Conservation (phyloP, 768 basidiomycete species). For the Tylopilus vinaceipallidus region DNA sequence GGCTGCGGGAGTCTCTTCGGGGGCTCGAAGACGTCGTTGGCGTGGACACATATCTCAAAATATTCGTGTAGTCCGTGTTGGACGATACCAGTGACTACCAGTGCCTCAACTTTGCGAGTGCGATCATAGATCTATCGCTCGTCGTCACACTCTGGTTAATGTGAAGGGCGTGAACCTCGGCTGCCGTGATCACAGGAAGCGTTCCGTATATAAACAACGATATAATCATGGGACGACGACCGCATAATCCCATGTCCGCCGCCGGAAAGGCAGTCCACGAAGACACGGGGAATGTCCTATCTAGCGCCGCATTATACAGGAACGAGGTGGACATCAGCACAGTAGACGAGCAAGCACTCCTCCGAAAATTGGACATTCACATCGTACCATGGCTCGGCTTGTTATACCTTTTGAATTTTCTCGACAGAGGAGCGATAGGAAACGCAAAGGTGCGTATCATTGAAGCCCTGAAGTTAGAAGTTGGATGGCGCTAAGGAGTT, state of each 20-base stretch:
- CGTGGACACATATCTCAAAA: constrained; percentile 58
- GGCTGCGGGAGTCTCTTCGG: constrained; percentile 58
- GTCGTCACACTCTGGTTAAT: too few species aligned
- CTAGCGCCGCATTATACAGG: constrained; percentile 36
- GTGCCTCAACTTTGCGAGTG: neutral
- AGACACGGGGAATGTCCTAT: neutral
- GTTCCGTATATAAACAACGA: neutral
- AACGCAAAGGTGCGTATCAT: constrained; percentile 70
- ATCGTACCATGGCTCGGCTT: constrained; percentile 76
- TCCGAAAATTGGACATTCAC: constrained; percentile 60
- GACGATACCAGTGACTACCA: neutral
- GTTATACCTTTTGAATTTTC: constrained; percentile 73
- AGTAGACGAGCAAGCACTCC: constrained; percentile 53
- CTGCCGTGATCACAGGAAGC: too few species aligned
- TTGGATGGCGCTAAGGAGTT: neutral
- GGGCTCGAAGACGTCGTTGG: constrained; percentile 57
- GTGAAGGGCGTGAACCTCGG: too few species aligned
- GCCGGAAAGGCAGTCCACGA: constrained; percentile 1
- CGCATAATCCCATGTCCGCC: constrained; percentile 2
- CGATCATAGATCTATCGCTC: neutral
- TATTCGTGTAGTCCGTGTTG: constrained; percentile 44
- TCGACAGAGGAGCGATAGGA: constrained; percentile 62
- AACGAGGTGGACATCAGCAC: constrained; percentile 51
- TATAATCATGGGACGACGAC: neutral
- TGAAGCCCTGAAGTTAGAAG: too few species aligned